These are phyloP conservation scores for Cyclospora cayetanensis DNA, from an alignment of 169 alveolate species.

Conservation along the genomic window DNA sequence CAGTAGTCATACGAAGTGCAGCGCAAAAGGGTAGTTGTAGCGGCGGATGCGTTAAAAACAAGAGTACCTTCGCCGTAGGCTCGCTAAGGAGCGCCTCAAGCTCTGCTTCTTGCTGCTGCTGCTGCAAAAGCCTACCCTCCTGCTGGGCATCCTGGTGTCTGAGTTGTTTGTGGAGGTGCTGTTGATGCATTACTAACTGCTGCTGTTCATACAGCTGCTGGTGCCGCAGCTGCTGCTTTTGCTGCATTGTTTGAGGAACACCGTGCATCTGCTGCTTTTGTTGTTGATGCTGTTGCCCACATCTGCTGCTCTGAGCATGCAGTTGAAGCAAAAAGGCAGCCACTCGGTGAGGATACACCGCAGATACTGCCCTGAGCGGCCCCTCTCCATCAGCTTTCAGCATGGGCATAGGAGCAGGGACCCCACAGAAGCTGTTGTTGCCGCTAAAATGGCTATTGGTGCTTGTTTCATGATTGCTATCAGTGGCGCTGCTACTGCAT, in stretches of 20 bases:
- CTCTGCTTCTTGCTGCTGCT: slow-evolving; percentile 23
- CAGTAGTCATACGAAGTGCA: neutral
- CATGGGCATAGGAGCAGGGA: slow-evolving; percentile 10
- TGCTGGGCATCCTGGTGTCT: neutral
- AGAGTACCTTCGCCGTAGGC: neutral
- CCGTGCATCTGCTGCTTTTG: neutral
- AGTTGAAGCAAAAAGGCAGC: slow-evolving; percentile 18
- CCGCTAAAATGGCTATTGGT: too few relatives aligned
- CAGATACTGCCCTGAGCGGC: neutral
- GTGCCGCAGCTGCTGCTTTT: neutral
- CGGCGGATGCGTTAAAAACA: neutral
- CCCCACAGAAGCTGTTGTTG: slow-evolving; percentile 18
- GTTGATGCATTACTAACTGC: neutral
- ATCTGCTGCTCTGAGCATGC: neutral
- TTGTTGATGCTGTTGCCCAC: neutral
- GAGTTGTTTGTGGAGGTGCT: neutral
- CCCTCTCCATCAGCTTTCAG: neutral
- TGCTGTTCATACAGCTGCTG: slow-evolving; percentile 17
- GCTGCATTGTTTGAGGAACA: neutral
- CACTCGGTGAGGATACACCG: neutral
- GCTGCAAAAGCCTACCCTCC: neutral
- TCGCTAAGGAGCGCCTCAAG: slow-evolving; percentile 11
- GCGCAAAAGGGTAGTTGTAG: neutral
- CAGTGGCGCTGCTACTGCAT: neutral
- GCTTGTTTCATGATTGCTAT: too few relatives aligned